Base-by-base conservation (phyloP, 2,329 filamentous ascomycete species). In the Sclerotiophoma versabilis region DNA sequence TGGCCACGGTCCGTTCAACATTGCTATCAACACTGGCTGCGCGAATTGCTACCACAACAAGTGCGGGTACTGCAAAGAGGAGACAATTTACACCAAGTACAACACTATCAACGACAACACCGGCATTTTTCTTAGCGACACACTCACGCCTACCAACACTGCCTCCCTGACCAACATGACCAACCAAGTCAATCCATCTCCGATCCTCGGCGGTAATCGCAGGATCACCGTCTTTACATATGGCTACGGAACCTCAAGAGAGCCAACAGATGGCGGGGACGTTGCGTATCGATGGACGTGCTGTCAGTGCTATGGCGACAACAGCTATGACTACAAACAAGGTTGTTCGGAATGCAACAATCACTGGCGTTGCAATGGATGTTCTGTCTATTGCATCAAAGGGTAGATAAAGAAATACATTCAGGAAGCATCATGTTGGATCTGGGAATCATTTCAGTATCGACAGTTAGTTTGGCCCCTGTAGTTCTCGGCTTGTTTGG, bases 221-320 rank as follows among this genome's bases (percentile, higher is more conserved):
- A 32, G 23, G 3, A 26, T n/a, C 37, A 39, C 20, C 2, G 25
- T 32, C 14, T 32, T 17, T 15, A 19, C 29, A 25, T n/a, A 43
- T 10, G 20, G 10, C 12, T 23, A 15, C 27, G 41, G 4, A 23
- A 10, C 19, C 6, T 20, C 6, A 3, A 9, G 11, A 5, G 20
- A 22, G 14, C 27, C 27, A 14, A 25, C 14, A 3, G 41, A 33
- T 4, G 39, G 39, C 25, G 41, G 29, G 11, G 17, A 33, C 26
- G 5, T 32, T 9, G 22, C 42, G 15, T 47, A 43, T 26, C 20
- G 19, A 25, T 53, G 50, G 50, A 36, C 15, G 1, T 53, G 50
- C 12, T 48, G 50, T n/a, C 5, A 33, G 4, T 53, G 43, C 26
- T 15, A 15, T 9, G 43, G 20, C 8, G 22, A 37, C 37, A 53